A percentile compares a stretch with the other conserved stretches of the same genome.
phyloP scores from a whole-genome alignment of 169 alveolate species.

The Plasmodium cynomolgi region DNA sequence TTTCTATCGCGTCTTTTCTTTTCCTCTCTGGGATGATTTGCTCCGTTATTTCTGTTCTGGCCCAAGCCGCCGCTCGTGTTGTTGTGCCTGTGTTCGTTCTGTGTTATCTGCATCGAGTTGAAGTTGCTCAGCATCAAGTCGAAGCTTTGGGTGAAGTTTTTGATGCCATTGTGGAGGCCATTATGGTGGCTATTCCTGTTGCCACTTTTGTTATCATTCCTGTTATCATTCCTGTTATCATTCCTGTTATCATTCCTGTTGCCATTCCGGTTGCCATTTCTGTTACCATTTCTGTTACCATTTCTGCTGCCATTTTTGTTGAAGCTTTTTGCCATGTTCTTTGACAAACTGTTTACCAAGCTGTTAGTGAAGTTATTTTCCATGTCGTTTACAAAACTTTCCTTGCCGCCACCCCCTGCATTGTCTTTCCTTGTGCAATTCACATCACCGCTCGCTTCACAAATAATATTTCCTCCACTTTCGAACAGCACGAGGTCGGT shows the following conservation, averaged over 20 bases:
- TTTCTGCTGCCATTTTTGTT: neutral
- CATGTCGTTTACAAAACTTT: neutral
- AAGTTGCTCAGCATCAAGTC: slow-evolving; percentile 35
- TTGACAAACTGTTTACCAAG: too few relatives aligned
- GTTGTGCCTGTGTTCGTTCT: slow-evolving; percentile 17
- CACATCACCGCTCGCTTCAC: slow-evolving; percentile 3
- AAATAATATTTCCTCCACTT: neutral
- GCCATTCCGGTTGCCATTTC: too few relatives aligned
- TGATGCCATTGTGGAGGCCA: neutral
- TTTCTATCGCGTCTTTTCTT: slow-evolving; percentile 44
- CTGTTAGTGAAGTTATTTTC: neutral
- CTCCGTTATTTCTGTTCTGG: slow-evolving; percentile 13
- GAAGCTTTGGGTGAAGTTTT: slow-evolving; percentile 24
- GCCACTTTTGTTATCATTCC: neutral
- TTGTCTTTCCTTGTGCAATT: neutral
- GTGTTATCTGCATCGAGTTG: slow-evolving; percentile 34
- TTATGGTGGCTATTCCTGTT: too few relatives aligned
- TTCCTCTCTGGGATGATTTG: slow-evolving; percentile 11
- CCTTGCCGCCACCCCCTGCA: slow-evolving; percentile 4
- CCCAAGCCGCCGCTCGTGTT: neutral
- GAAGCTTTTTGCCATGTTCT: neutral
- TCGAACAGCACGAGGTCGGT: neutral
- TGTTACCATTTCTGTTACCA: too few relatives aligned
- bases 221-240: neutral
- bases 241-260: neutral